Base-by-base conservation (phyloP, 106 monocot species). In the Triglochin maritima region DNA sequence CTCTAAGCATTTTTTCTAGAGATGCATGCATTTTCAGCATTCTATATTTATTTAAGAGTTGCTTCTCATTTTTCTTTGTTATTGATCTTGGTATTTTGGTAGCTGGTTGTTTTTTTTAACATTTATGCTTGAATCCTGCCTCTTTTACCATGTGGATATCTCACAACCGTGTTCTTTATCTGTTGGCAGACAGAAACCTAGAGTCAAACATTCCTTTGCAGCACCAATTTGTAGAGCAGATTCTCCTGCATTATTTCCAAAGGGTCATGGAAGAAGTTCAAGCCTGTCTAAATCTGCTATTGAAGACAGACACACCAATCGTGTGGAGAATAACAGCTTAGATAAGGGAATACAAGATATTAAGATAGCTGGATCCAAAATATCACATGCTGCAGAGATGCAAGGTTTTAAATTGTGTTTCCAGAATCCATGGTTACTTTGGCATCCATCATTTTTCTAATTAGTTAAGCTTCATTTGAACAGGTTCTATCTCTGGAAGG, bases 141-240 rank as follows among this genome's bases (percentile, higher is more conserved):
- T 29, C 29, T 29, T 29, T 29, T 29, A 29, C 29, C 29, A 29
- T 29, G 29, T 29, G 29, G 0, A 29, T 29, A 29, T 29, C 29
- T 29, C 29, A 29, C 29, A 54, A 67, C 5, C 0, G 6, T 17
- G 13, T 17, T 67, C 0, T 67, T 10, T 50, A 29, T 55, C 16
- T 67, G 41, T 54, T 67, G 7, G 5, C 67, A 67, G 67, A 53
- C 51, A 14, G 50, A 67, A 51, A 17, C 43, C 67, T 13, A 67
- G 67, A 53, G 44, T 53, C 15, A 55, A 55, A 4, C 67, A 51
- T 16, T 67, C 54, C n/a, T 44, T 41, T 9, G 6, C n/a, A 3
- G 41, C 14, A 43, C 13, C 4, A 9, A 10, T 17, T 44, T 42
- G 43, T 60, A 17, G 2, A 7, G 60, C 3, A 9, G 41, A 60